Evolutionary conservation across 2,329 filamentous ascomycete species (phyloP), one percentile per base, ranked within the genome.

Genomic region (Thelonectria rubi): DNA sequence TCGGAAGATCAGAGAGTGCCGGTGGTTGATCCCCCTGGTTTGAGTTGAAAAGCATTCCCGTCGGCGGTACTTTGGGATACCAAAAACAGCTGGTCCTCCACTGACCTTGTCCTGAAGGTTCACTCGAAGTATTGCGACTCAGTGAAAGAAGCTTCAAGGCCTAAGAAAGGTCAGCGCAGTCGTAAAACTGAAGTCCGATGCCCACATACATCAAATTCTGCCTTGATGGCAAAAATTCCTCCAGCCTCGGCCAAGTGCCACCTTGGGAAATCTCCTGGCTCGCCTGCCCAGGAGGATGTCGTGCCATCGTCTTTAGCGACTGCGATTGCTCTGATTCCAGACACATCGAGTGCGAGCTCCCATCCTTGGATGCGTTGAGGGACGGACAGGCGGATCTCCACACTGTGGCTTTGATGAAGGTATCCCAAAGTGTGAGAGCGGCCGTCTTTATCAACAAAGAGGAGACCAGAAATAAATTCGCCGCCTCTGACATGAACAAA

Each of bases 201-300:
- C n/a, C n/a, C n/a, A 54, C 58, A n/a, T 2, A 64, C 65, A 50
- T 65, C 65, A 24, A 67, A 64, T 17, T 65, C 63, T 37, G 55
- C 65, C 24, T 57, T 55, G 15, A 65, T 32, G 12, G 60, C 52
- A 49, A 34, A 48, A 43, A 67, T 40, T 2, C 43, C 51, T 24
- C 52, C 30, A 3, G 30, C 9, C n/a, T 49, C 55, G 2, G 48
- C 49, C 39, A 65, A 45, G n/a, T 34, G 61, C 64, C 61, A 62
- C 30, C 34, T 59, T 17, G 64, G 58, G 6, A 51, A 54, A 11
- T 52, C 14, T 12, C 15, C 47, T 10, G 58, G 58, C 5, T 47
- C 48, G 5, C 58, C 53, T 14, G 61, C 58, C 61, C 61, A 65
- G 2, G 50, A 6, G 2, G 64, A 64, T 14, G 11, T 30, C 11